Evolutionary conservation across 768 basidiomycete species (phyloP).

Genomic region (Pleurotus platypus): DNA sequence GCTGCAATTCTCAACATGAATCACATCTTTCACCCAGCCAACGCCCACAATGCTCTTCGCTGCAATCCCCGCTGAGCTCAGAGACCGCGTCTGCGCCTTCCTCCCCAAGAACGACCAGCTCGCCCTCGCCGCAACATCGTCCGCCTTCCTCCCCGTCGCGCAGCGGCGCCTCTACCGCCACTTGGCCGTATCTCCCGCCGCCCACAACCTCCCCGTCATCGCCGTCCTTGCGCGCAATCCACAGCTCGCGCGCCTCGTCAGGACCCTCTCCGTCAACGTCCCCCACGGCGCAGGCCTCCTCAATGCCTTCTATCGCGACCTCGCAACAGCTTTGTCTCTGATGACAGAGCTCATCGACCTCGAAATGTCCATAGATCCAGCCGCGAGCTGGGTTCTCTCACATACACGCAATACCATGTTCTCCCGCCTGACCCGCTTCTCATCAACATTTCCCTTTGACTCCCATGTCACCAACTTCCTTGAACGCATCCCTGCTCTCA

Average conservation of each 20-base stretch:
- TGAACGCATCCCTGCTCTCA: conserved; percentile 46
- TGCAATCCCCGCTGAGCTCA: conserved; percentile 57
- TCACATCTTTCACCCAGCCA: conserved; percentile 1
- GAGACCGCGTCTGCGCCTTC: conserved; percentile 44
- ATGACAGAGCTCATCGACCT: conserved; percentile 64
- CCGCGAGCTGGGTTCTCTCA: conserved; percentile 52
- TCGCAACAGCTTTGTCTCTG: conserved; percentile 49
- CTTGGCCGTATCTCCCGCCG: conserved; percentile 40
- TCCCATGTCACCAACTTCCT: conserved; percentile 57
- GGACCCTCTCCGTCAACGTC: conserved; percentile 55
- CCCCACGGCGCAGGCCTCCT: conserved; percentile 37
- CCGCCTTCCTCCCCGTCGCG: conserved; percentile 43
- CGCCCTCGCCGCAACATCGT: conserved; percentile 41
- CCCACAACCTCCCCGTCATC: conserved; percentile 46
- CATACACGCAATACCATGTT: conserved; percentile 26
- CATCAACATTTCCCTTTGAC: conserved; percentile 62
- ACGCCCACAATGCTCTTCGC: conserved; percentile 38
- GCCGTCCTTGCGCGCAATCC: conserved; percentile 53
- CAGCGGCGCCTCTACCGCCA: conserved; percentile 63
- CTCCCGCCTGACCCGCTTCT: conserved; percentile 49
- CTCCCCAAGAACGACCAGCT: conserved; percentile 35
- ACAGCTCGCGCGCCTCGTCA: conserved; percentile 58
- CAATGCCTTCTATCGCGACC: conserved; percentile 41
- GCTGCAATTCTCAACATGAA: not conserved
- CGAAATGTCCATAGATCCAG: conserved; percentile 49